Percentiles rank a stretch among this genome's conserved stretches.
Conservation (phyloP, 148 eudicot species). For the Pouteria glomerata region DNA sequence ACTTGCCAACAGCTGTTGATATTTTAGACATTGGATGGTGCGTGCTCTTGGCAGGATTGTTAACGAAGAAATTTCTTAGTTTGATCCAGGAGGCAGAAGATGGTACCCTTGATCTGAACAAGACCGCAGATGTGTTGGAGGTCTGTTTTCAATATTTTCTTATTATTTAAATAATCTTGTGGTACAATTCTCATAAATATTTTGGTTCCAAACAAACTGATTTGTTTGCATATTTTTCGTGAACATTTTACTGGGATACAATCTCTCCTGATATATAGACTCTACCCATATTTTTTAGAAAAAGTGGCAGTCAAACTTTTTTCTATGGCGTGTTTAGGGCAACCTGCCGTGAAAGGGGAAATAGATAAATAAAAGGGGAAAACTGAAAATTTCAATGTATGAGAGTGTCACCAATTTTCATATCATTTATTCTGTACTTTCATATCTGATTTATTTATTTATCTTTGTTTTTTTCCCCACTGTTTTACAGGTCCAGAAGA, state of each 20-base stretch:
- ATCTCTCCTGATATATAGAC: neutral
- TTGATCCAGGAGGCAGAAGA: constrained; percentile 28
- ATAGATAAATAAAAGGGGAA: neutral
- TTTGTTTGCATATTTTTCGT: constrained; percentile 1
- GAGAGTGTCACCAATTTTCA: neutral
- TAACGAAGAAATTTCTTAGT: constrained; percentile 41
- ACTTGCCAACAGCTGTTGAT: neutral
- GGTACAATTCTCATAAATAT: neutral
- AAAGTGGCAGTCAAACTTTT: neutral
- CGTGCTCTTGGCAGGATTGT: constrained; percentile 29
- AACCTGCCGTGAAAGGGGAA: neutral
- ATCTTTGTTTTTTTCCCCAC: neutral
- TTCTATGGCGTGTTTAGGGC: neutral
- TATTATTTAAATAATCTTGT: neutral
- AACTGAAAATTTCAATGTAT: neutral
- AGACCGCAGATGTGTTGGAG: constrained; percentile 30
- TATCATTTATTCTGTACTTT: neutral
- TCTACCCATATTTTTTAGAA: neutral
- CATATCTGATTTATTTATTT: neutral
- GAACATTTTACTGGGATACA: neutral
- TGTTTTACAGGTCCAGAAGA: constrained; percentile 41
- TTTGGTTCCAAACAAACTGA: neutral
- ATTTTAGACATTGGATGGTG: constrained; percentile 11
- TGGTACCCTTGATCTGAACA: constrained; percentile 44
- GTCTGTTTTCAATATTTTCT: constrained; percentile 17